phyloP scores from a whole-genome alignment of 2,329 filamentous ascomycete genomes.

The Trichophyton verrucosum region DNA sequence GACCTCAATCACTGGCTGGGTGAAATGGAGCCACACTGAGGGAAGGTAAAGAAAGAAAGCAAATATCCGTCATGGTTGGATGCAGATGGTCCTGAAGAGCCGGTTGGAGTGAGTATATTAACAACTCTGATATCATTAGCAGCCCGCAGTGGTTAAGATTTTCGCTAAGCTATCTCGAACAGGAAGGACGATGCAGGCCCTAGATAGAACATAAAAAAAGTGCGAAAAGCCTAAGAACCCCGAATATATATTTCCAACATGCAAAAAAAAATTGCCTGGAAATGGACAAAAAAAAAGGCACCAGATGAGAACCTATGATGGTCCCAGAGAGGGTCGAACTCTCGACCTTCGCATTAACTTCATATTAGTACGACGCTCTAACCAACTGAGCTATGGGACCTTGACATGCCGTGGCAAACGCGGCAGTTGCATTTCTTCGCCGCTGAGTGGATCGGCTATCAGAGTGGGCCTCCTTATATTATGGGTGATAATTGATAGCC shows the following conservation, averaged over 20 bases:
- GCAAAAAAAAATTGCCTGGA: neutral
- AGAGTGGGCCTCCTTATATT: neutral
- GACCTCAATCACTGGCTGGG: neutral
- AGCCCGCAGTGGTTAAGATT: neutral
- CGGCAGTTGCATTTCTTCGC: neutral
- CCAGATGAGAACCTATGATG: neutral
- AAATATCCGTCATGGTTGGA: neutral
- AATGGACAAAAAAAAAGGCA: neutral
- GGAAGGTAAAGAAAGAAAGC: neutral
- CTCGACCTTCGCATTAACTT: conserved; percentile 8
- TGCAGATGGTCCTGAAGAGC: neutral
- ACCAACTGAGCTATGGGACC: conserved; percentile 4
- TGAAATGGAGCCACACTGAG: neutral
- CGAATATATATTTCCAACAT: neutral
- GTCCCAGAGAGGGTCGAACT: conserved; percentile 11
- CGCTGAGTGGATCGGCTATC: neutral
- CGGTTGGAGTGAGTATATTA: neutral
- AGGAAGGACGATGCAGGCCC: neutral
- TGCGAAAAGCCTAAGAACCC: too few relatives aligned
- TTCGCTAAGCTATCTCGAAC: neutral
- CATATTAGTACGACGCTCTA: conserved; percentile 3
- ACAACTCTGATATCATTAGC: neutral
- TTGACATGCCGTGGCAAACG: neutral
- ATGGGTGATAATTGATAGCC: neutral
- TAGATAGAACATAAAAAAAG: neutral